phyloP scores from a whole-genome alignment of 1,284 basidiomycete genomes.

The Pisolithus thermaeus region DNA sequence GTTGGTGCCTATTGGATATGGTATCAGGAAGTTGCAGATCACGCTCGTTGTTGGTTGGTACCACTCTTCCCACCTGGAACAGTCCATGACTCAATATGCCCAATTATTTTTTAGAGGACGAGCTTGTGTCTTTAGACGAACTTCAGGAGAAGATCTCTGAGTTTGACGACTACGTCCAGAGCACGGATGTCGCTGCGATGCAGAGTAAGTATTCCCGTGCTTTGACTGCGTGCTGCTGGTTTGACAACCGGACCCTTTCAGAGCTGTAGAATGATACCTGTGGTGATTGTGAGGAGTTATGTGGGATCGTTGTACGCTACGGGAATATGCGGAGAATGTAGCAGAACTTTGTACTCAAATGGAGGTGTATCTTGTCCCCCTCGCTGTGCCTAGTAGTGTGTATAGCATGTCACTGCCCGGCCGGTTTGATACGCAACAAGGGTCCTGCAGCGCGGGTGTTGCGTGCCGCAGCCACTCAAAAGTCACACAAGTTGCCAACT shows the following conservation, averaged over 20 bases:
- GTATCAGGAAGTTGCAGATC: slow-evolving; percentile 90
- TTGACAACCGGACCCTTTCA: slow-evolving; percentile 10
- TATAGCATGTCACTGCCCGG: neutral
- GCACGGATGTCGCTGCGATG: slow-evolving; percentile 87
- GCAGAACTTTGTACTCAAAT: too few relatives aligned
- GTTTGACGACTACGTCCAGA: slow-evolving; percentile 96
- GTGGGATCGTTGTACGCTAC: neutral
- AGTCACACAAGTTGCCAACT: neutral
- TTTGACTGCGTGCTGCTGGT: neutral
- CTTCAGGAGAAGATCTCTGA: slow-evolving; percentile 87
- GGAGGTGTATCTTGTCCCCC: too few relatives aligned
- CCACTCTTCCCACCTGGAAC: neutral
- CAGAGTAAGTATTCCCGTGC: slow-evolving; percentile 55
- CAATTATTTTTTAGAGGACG: slow-evolving; percentile 64
- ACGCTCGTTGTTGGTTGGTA: slow-evolving; percentile 87
- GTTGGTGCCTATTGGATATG: slow-evolving; percentile 91
- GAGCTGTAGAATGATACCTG: slow-evolving; percentile 13
- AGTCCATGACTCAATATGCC: neutral
- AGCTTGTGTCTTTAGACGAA: slow-evolving; percentile 91
- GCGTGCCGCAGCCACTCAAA: neutral
- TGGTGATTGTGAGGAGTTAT: neutral
- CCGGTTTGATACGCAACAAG: neutral
- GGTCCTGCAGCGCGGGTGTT: neutral
- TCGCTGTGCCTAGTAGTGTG: neutral
- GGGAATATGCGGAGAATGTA: neutral